Evolutionary conservation across 768 basidiomycete genomes (phyloP).

Genomic region (Gloeopeniophorella convolvens): DNA sequence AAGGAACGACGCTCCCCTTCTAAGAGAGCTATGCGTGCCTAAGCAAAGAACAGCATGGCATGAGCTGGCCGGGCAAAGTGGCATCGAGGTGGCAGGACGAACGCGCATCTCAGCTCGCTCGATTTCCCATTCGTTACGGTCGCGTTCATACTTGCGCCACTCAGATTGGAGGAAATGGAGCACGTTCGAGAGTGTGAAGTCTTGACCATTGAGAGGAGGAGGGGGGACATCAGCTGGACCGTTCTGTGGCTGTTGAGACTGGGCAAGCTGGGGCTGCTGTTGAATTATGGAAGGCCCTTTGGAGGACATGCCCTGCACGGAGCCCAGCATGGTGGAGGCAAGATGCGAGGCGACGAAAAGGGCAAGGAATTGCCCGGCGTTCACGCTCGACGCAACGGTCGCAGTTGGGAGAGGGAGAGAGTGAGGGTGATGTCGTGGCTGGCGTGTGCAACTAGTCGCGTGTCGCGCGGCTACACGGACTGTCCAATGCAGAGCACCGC

Average conservation of each 20-base stretch:
- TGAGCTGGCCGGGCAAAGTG: constrained; percentile 23
- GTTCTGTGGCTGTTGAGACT: constrained; percentile 47
- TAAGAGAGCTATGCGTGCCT: constrained; percentile 95
- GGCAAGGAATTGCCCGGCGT: no score
- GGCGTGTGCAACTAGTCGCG: no score
- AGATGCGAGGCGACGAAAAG: no score
- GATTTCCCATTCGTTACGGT: constrained; percentile 99
- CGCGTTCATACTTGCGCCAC: constrained; percentile 96
- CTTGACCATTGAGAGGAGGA: constrained; percentile 82
- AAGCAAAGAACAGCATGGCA: constrained; percentile 15
- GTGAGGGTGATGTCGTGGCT: no score
- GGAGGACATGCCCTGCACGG: constrained; percentile 42
- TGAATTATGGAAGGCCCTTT: constrained; percentile 34
- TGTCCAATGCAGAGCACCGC: no score
- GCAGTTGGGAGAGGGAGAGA: no score
- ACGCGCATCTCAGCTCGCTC: constrained; percentile 99
- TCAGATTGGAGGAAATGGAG: constrained; percentile 97
- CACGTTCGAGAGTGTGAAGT: constrained; percentile 89
- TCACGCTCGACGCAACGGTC: no score
- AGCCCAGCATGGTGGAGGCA: constrained; percentile 57
- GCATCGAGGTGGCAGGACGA: constrained; percentile 29
- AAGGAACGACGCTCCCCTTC: constrained; percentile 97
- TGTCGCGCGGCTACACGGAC: no score
- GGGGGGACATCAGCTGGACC: constrained; percentile 52
- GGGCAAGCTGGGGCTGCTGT: constrained; percentile 48